Conservation (phyloP, 805 yeast species). For the Starmerella ratchasimensis region DNA sequence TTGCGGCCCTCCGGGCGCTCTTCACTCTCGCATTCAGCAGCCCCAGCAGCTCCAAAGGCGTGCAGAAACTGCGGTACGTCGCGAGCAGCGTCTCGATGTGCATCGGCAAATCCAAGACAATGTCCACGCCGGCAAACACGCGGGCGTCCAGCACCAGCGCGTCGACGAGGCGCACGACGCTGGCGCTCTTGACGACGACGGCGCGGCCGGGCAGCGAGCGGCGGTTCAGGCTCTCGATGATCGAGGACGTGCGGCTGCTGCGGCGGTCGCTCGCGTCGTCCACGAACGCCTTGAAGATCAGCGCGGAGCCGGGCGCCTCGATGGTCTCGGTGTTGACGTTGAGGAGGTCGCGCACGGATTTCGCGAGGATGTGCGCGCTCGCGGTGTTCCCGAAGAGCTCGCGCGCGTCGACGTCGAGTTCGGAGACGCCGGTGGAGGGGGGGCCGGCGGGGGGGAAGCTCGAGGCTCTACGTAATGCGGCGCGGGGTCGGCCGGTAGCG, state of each 20-base stretch:
- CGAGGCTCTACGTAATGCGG: constrained; percentile 21
- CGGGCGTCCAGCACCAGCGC: constrained; percentile 59
- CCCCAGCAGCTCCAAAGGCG: constrained; percentile 40
- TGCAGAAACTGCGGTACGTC: constrained; percentile 52
- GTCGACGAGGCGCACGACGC: constrained; percentile 65
- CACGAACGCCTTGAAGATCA: constrained; percentile 43
- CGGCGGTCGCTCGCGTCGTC: constrained; percentile 29
- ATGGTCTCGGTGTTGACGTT: constrained; percentile 47
- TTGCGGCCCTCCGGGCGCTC: constrained; percentile 51
- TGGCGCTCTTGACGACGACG: constrained; percentile 53
- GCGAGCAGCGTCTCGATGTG: constrained; percentile 58
- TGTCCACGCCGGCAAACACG: constrained; percentile 33
- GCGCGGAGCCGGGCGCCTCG: constrained; percentile 34
- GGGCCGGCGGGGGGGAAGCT: constrained; percentile 27
- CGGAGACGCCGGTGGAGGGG: constrained; percentile 35
- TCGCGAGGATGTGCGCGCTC: constrained; percentile 37
- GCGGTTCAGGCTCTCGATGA: constrained; percentile 34
- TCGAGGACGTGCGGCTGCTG: constrained; percentile 26
- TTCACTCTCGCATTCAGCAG: constrained; percentile 41
- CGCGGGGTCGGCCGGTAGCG: background rate
- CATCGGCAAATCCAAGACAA: constrained; percentile 46
- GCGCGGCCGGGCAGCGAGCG: constrained; percentile 14
- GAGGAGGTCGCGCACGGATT: constrained; percentile 47
- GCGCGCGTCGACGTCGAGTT: constrained; percentile 32
- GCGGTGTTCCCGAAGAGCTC: constrained; percentile 25